phyloP scores from a whole-genome alignment of 78 protist species.

The Protostelium mycophagum region DNA sequence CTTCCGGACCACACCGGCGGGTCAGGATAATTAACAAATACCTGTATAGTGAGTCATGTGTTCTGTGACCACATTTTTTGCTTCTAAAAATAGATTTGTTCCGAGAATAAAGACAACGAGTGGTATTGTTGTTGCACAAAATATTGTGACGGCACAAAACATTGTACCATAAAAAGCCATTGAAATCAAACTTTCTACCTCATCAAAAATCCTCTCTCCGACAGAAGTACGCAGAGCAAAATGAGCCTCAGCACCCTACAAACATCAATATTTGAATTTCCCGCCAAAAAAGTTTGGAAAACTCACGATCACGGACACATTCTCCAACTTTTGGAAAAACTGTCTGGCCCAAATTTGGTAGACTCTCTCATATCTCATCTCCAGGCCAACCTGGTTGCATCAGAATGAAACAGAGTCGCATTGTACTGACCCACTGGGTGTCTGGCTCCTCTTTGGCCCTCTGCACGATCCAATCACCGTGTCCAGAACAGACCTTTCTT shows the following conservation, averaged over 20 bases:
- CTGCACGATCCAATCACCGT: slow-evolving; percentile 67
- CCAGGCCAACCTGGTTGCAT: slow-evolving; percentile 9
- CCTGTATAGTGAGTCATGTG: no score
- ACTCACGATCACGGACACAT: slow-evolving; percentile 22
- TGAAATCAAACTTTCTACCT: slow-evolving; percentile 7
- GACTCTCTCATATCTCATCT: slow-evolving; percentile 66
- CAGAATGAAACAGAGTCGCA: not conserved
- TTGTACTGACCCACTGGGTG: slow-evolving; percentile 45
- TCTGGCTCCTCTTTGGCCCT: slow-evolving; percentile 47
- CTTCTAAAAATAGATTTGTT: not conserved
- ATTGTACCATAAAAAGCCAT: no score
- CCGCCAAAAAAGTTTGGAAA: not conserved
- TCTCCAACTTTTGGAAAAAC: slow-evolving; percentile 40
- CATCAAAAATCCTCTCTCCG: slow-evolving; percentile 19
- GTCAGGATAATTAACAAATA: slow-evolving; percentile 64
- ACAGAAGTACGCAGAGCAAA: slow-evolving; percentile 4
- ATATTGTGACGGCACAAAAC: no score
- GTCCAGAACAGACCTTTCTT: slow-evolving; percentile 67
- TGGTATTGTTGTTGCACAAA: no score
- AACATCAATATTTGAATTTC: no score
- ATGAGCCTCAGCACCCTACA: slow-evolving; percentile 56
- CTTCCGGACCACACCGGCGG: slow-evolving; percentile 74
- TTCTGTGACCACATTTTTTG: no score
- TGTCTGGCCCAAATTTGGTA: slow-evolving; percentile 57
- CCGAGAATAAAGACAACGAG: not conserved